Percentiles rank a stretch among this genome's conserved stretches.
Conservation (phyloP, 768 basidiomycete genomes). For the Hericium rajendrae region DNA sequence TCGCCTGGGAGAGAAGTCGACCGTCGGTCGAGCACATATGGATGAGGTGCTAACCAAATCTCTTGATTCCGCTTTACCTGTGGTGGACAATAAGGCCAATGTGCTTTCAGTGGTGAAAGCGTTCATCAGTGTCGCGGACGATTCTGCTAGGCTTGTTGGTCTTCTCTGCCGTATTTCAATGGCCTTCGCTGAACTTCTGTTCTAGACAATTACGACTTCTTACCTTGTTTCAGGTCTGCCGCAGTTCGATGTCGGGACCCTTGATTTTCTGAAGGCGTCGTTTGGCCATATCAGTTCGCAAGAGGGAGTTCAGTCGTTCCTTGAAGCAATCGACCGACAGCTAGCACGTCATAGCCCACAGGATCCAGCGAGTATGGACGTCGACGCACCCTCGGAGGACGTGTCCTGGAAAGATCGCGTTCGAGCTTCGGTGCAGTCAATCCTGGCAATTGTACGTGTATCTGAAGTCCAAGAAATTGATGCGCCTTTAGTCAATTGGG, state of each 20-base stretch:
- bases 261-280: neutral
- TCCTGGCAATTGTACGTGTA: neutral
- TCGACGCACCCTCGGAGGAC: neutral
- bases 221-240: neutral
- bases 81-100: constrained; percentile 1
- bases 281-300: neutral
- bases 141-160: constrained; percentile 10
- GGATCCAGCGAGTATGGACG: neutral
- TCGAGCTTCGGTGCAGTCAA: neutral
- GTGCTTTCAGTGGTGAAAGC: constrained; percentile 6
- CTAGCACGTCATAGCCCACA: neutral
- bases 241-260: neutral
- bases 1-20: constrained; percentile 1
- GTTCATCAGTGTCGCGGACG: neutral
- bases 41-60: constrained; percentile 4
- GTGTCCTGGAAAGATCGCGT: neutral
- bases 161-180: neutral
- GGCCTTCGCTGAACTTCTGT: neutral
- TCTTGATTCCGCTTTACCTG: neutral
- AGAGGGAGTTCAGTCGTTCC: neutral
- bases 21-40: neutral
- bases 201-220: neutral
- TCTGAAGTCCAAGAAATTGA: neutral
- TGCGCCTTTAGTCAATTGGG: neutral
- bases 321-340: neutral